A percentile compares a stretch with the other conserved stretches of the same genome.
phyloP scores from a whole-genome alignment of 2,329 filamentous ascomycete species.

The Colletotrichum spinosum region DNA sequence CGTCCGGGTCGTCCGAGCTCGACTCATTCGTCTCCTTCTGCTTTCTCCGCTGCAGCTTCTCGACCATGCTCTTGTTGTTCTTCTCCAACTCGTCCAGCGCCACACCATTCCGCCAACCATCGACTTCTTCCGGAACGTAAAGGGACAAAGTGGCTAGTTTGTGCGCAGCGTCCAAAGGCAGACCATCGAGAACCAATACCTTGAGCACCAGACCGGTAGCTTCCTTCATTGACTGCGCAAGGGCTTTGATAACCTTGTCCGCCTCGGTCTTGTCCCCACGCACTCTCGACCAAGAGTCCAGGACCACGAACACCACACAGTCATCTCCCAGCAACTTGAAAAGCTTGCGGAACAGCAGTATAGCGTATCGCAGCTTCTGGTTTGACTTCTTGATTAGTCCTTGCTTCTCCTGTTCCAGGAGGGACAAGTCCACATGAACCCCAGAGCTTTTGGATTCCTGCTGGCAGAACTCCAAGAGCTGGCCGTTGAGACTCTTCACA shows the following conservation, averaged over 20 bases:
- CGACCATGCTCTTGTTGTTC: not conserved
- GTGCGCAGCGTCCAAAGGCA: not conserved
- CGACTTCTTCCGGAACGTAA: not conserved
- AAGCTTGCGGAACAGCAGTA: not conserved
- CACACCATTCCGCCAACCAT: not conserved
- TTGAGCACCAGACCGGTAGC: not conserved
- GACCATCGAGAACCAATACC: not conserved
- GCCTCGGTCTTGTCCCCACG: not conserved
- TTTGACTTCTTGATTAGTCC: not conserved
- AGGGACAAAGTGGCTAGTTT: not conserved
- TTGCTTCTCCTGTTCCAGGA: not conserved
- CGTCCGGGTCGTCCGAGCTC: not conserved
- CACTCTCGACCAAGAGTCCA: constrained; percentile 6
- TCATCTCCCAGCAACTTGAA: not conserved
- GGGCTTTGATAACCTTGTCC: not conserved
- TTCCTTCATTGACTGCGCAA: not conserved
- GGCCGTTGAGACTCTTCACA: not conserved
- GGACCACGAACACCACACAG: not conserved
- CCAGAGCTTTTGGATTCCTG: not conserved
- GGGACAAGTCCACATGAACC: not conserved
- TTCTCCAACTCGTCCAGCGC: not conserved
- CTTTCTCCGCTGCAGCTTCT: not conserved
- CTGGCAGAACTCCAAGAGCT: not conserved
- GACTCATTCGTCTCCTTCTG: not conserved
- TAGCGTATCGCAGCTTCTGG: not conserved